Percentiles rank a stretch among this genome's conserved stretches.
These are phyloP conservation scores for Pyricularia grisea DNA, from an alignment of 2,329 filamentous ascomycete species.

Conservation along the genomic window DNA sequence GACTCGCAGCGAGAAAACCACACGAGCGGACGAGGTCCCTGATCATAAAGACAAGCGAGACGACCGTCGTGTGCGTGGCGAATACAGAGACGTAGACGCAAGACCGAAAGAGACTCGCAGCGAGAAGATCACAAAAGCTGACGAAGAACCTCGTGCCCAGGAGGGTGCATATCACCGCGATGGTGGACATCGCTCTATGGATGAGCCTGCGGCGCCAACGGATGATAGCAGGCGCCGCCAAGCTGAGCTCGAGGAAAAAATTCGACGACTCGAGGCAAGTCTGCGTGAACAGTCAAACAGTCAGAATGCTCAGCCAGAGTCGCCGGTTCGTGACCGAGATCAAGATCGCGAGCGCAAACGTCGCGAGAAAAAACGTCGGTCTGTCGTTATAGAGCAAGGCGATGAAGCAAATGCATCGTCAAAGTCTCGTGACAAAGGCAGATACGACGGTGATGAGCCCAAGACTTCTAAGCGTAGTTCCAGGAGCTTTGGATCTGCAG, in stretches of 20 bases:
- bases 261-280: conserved; percentile 2
- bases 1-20: conserved; percentile 7
- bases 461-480: not conserved
- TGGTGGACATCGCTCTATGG: conserved; percentile 12
- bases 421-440: not conserved
- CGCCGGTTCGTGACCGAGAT: not conserved
- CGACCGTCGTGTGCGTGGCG: conserved; percentile 12
- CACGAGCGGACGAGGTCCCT: no score
- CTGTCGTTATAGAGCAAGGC: conserved; percentile 1
- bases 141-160: conserved; percentile 5
- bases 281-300: not conserved
- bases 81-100: conserved; percentile 9
- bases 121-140: conserved; percentile 11
- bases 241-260: conserved; percentile 6
- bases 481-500: conserved; percentile 6
- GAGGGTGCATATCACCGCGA: conserved; percentile 6
- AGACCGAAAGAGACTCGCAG: conserved; percentile 6
- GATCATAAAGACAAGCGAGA: conserved; percentile 15
- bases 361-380: conserved; percentile 2
- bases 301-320: not conserved
- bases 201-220: conserved; percentile 12
- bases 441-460: not conserved
- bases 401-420: not conserved
- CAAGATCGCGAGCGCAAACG: conserved; percentile 6
- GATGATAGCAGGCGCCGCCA: conserved; percentile 10